Base-by-base conservation (phyloP, 768 basidiomycete species). In the Hortiboletus campestris region DNA sequence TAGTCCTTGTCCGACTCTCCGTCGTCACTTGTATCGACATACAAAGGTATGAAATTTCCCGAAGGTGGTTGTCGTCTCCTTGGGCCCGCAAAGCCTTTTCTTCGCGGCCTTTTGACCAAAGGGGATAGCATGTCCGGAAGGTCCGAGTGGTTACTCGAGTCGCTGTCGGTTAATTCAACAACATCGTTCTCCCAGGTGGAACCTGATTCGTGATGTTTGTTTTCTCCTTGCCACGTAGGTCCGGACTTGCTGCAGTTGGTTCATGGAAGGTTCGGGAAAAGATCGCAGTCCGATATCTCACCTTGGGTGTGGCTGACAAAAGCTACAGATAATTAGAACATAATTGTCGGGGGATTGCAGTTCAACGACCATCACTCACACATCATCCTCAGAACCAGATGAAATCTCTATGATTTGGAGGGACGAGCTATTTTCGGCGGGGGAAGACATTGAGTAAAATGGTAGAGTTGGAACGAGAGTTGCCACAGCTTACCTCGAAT, bases 341-440 rank as follows among this genome's bases (percentile, higher is more conserved):
- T 19, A 32, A 25, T 32, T 10, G 20, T 12, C 2, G 16, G n/a
- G 19, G 6, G 2, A n/a, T 29, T 31, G 6, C 50, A 34, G 48
- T 32, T 31, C 46, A 3, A 45, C 17, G 17, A 46, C n/a, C 29
- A 42, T 14, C 14, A 64, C 73, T 50, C 59, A 74, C 76, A 56
- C 48, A n/a, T 75, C 73, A 1, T 75, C 71, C 49, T 76, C 75
- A 36, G 77, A 78, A 35, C 66, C 71, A 44, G 82, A 84, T 17
- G 80, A 83, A 66, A 84, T 80, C 60, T 84, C 80, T 55, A 86
- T 83, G 22, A 84, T 69, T 42, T 76, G 70, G 40, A 61, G 59
- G 36, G 60, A 35, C 5, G 53, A 49, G 57, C 20, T 36, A 31
- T 31, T 51, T 49, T 31, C 48, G 17, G 22, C 22, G 16, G 46